phyloP scores from a whole-genome alignment of 768 basidiomycete species.

The Lentinula aciculospora region DNA sequence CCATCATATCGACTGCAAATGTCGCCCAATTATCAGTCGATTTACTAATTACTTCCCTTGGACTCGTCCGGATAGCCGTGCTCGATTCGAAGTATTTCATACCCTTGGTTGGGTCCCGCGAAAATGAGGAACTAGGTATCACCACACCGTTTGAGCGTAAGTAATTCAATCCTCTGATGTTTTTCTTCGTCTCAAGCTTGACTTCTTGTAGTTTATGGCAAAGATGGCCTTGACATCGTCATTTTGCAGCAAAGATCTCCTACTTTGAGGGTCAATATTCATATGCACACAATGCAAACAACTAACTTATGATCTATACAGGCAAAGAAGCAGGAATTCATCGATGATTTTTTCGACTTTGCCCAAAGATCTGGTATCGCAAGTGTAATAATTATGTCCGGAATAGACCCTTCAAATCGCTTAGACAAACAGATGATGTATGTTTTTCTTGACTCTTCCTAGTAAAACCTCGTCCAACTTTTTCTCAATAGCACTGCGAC shows the following conservation, averaged over 20 bases:
- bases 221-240: conserved; percentile 39
- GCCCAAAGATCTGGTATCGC: conserved; percentile 42
- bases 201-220: conserved; percentile 58
- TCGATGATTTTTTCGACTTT: conserved; percentile 52
- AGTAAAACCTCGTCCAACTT: neutral
- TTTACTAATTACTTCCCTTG: conserved; percentile 63
- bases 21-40: conserved; percentile 76
- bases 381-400: conserved; percentile 60
- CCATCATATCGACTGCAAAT: conserved; percentile 77
- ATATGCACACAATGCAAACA: neutral
- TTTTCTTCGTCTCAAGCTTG: conserved; percentile 6
- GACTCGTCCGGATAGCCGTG: conserved; percentile 53
- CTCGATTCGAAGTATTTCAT: conserved; percentile 60
- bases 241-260: conserved; percentile 80
- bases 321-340: conserved; percentile 66
- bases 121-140: conserved; percentile 53
- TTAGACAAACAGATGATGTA: conserved; percentile 78
- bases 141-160: conserved; percentile 74
- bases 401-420: conserved; percentile 69
- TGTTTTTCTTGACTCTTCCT: conserved; percentile 16
- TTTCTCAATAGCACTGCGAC: conserved; percentile 52
- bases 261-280: conserved; percentile 54
- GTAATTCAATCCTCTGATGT: conserved; percentile 17
- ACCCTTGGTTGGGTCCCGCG: conserved; percentile 70
- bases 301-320: conserved; percentile 19